Base-by-base conservation (phyloP, 192 early-diverging fungal species). In the Coemansia aciculifera region DNA sequence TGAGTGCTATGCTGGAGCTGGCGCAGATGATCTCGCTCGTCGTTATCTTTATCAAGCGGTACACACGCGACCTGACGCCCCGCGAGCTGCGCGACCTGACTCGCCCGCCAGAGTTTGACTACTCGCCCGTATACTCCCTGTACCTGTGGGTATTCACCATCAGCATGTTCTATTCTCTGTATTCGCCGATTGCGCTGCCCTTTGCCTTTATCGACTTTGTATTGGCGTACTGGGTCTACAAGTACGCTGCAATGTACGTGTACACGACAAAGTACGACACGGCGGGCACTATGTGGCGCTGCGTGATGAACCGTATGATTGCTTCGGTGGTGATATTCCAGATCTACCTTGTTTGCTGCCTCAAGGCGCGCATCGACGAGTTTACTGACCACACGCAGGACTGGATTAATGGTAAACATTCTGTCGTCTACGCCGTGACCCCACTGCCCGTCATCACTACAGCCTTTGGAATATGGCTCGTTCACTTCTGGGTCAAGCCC, bases 201-300 rank as follows among this genome's bases (percentile, higher is more conserved):
- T 91, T 91, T 79, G 86, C 86, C 0, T 76, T 86, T 24, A 29
- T 91, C 10, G 86, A 85, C 42, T 91, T 90, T 60, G 72, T 85
- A 9, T 69, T 91, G 38, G 87, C 89, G 5, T 87, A 86, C 62
- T 75, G 90, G 71, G 86, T 87, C 12, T 93, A 87, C 82, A 89
- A 87, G 79, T 91, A 93, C 80, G 85, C 86, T 21, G 44, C 90
- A 10, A 89, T 92, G 88, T 90, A 89, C 69, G 89, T 93, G 23
- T 91, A 89, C 83, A 83, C 83, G 65, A 93, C 91, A 21, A 79
- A 80, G 52, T 71, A 89, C 42, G 89, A 93, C 43, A 90, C 89
- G 0, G 90, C 85, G 24, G 91, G 91, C 37, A 84, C 81, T 27
- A 90, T 91, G 75, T 91, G 89, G 88, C 86, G 89, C 9, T 79